Conservation (phyloP, 768 basidiomycete species). For the Cantharellus anzutake region DNA sequence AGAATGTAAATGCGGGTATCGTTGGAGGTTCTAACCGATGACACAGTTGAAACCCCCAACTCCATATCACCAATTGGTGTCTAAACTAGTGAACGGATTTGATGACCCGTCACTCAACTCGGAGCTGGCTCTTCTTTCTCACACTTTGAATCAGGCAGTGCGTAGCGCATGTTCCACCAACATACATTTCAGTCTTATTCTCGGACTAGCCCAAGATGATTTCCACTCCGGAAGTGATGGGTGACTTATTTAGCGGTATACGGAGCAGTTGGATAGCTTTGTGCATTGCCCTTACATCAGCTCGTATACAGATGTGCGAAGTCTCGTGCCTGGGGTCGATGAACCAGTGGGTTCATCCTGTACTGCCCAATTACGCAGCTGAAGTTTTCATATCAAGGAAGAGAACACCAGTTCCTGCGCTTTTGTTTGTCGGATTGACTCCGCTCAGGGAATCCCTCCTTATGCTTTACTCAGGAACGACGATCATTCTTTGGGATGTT, state of each 20-base stretch:
- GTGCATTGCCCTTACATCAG: no score
- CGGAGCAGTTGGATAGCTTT: no score
- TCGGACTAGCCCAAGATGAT: slow-evolving; percentile 28
- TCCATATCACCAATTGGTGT: slow-evolving; percentile 31
- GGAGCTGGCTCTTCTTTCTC: slow-evolving; percentile 18
- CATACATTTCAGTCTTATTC: neutral
- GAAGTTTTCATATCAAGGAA: neutral
- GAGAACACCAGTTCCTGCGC: neutral
- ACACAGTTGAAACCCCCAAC: slow-evolving; percentile 13
- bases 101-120: neutral
- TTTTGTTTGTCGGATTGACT: neutral
- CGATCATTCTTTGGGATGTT: slow-evolving; percentile 72
- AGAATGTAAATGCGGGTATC: slow-evolving; percentile 8
- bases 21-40: neutral
- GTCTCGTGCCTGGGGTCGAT: neutral
- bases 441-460: neutral
- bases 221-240: slow-evolving; percentile 36
- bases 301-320: slow-evolving; percentile 21
- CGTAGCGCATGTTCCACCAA: neutral
- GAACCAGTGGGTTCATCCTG: neutral
- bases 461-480: slow-evolving; percentile 27
- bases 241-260: slow-evolving; percentile 32
- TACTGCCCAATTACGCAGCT: neutral
- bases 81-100: slow-evolving; percentile 21
- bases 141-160: neutral